These are phyloP conservation scores for Piedraia hortae DNA, from an alignment of 2,329 filamentous ascomycete genomes.

Conservation along the genomic window DNA sequence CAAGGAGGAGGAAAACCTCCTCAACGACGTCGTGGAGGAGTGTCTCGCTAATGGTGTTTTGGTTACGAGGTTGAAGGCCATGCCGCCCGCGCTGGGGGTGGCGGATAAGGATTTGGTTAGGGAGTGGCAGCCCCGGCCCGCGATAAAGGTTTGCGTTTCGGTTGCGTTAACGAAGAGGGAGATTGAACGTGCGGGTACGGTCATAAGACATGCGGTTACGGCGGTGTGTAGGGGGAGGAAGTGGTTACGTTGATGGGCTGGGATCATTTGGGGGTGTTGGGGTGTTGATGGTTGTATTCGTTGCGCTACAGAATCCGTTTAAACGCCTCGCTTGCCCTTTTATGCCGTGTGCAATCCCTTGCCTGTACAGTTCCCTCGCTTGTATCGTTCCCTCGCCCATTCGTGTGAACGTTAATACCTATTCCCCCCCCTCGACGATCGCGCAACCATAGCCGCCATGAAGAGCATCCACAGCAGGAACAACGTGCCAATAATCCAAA, in stretches of 20 bases:
- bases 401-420: too few species aligned
- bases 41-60: conserved; percentile 65
- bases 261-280: too few species aligned
- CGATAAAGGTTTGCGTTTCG: conserved; percentile 76
- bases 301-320: too few species aligned
- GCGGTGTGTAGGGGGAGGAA: conserved; percentile 43
- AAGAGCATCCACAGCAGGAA: conserved; percentile 40
- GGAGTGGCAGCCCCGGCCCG: conserved; percentile 43
- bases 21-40: conserved; percentile 92
- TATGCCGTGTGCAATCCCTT: too few species aligned
- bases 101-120: conserved; percentile 32
- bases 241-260: too few species aligned
- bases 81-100: conserved; percentile 31
- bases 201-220: conserved; percentile 74
- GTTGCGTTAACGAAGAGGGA: conserved; percentile 77
- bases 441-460: conserved; percentile 18
- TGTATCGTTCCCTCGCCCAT: too few species aligned
- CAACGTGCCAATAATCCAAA: conserved; percentile 34
- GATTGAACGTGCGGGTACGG: conserved; percentile 72
- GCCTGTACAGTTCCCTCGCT: too few species aligned
- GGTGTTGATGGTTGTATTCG: too few species aligned
- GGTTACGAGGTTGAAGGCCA: conserved; percentile 60
- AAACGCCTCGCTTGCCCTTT: too few species aligned
- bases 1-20: conserved; percentile 55
- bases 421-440: too few species aligned